Evolutionary conservation across 805 yeast species (phyloP), one percentile per base, ranked within the genome.

Genomic region (Danielia reshetovae): DNA sequence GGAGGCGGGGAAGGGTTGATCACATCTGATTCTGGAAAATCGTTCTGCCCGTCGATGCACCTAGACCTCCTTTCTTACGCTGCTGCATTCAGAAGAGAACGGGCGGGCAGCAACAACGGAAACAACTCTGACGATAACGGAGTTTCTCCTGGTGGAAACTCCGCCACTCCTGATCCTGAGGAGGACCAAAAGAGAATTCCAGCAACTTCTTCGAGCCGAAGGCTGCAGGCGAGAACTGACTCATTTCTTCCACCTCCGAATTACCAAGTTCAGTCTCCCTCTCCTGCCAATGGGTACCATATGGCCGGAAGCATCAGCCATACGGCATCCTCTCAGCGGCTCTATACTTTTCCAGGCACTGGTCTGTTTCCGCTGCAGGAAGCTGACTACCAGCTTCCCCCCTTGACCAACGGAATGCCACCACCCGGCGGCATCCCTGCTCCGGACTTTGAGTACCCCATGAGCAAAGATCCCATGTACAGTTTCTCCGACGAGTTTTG

Each of bases 401-500:
- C 7, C 22, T 9, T 19, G 9, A 9, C 22, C 7, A 19, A 25
- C 26, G 13, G 3, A 30, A 27, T 15, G 26, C 18, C 18, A 18
- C 36, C 7, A 45, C 54, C 36, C 12, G 14, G 34, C 11, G 24
- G 12, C 12, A 29, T 16, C 9, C 12, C 17, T 11, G 13, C 27
- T 5, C 24, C 27, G 7, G 32, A 11, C 11, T 22, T 17, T 40
- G 53, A 64, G 6, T 60, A 55, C 41, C 55, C 61, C 35, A 60
- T 69, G 32, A 47, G 67, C 14, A 76, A 73, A 29, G 61, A 62
- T 46, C 74, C 79, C 8, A 70, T 69, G 30, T 68, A 71, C 62
- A 72, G 78, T 7, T 54, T 80, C 23, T 77, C 76, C 38, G 88
- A 81, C 48, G 88, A 81, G 49, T 78, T 81, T 46, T 81, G 88